Evolutionary conservation across 2,329 filamentous ascomycete genomes (phyloP), one percentile per base, ranked within the genome.

Genomic region (Talaromyces funiculosus): DNA sequence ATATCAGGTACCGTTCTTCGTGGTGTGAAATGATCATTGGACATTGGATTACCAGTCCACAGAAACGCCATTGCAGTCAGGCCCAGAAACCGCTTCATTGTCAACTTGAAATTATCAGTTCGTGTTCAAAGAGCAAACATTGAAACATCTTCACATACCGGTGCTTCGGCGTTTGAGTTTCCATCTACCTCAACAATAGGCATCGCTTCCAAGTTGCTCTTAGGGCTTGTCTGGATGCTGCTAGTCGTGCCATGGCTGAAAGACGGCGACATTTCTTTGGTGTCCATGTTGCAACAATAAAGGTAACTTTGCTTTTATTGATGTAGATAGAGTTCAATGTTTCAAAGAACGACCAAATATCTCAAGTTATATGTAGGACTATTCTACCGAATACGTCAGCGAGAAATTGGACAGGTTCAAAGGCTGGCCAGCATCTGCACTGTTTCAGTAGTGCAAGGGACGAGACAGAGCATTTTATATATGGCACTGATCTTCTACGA

Each of bases 21-120:
- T 18, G 16, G 3, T 49, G 5, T 49, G 24, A 29, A n/a, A 26
- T 29, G 8, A n/a, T 16, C 22, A 26, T 33, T 20, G 20, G 8
- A 14, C 5, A 24, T 35, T 35, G 33, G 33, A 58, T 79, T 83
- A 31, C 82, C 83, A 53, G 82, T 83, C 83, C 83, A 86, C 22
- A 86, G 72, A 60, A 86, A 83, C 4, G 82, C 81, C 81, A 85
- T 84, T 61, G 82, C 82, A 14, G 81, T 66, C 51, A 86, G 75
- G 57, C 78, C 79, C 81, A 84, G 81, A 65, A 83, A 77, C 3
- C 80, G 75, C 31, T 69, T 72, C 63, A 79, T 77, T n/a, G 75
- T 77, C 79, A 84, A 79, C 68, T 82, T 75, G 47, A 80, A 40
- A 53, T 42, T 33, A 29, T 54, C 14, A 54, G 51, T 54, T 16